Conservation (phyloP, 164 flowering plant genomes). For the Chimonanthus salicifolius region DNA sequence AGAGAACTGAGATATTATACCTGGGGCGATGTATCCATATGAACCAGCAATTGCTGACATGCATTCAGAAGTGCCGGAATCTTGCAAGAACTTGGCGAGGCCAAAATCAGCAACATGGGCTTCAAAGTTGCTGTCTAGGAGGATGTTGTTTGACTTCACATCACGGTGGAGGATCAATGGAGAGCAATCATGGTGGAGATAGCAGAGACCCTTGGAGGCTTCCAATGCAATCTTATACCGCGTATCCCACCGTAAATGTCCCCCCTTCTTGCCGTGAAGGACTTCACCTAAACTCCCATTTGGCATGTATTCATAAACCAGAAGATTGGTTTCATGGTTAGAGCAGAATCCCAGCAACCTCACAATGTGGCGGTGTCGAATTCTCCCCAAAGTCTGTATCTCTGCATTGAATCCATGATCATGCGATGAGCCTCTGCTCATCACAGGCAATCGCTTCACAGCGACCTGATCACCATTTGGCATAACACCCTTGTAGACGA, state of each 20-base stretch:
- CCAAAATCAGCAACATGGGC: conserved; percentile 85
- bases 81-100: conserved; percentile 64
- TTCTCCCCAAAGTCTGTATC: conserved; percentile 53
- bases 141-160: conserved; percentile 72
- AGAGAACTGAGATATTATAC: conserved; percentile 20
- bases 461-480: conserved; percentile 58
- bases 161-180: conserved; percentile 70
- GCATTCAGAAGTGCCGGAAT: conserved; percentile 58
- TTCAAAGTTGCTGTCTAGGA: conserved; percentile 54
- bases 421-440: conserved; percentile 50
- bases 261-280: conserved; percentile 64
- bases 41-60: conserved; percentile 86
- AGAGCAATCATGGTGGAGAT: conserved; percentile 77
- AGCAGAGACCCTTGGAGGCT: conserved; percentile 65
- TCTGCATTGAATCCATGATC: conserved; percentile 70
- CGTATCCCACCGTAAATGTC: conserved; percentile 47
- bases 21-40: conserved; percentile 81
- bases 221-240: conserved; percentile 62
- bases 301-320: conserved; percentile 78
- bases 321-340: conserved; percentile 52
- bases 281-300: conserved; percentile 77
- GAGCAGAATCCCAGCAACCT: conserved; percentile 55
- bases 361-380: conserved; percentile 68
- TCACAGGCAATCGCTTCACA: conserved; percentile 51
- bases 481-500: conserved; percentile 57